Percentiles rank a stretch among this genome's conserved stretches.
Conservation (phyloP, 305 asterid species). For the Stenogyne calaminthoides region DNA sequence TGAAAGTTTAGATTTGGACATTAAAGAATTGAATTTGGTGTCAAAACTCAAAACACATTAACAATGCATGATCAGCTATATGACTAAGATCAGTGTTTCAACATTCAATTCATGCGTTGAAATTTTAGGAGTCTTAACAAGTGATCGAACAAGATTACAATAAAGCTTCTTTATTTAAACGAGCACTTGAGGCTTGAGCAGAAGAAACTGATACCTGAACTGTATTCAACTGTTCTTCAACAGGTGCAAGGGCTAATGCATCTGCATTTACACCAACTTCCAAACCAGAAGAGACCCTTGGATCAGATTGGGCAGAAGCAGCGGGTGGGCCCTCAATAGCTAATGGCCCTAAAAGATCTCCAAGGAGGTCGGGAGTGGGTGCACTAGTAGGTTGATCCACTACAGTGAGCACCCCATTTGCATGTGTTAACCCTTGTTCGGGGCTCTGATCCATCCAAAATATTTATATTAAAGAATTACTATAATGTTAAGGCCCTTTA, state of each 20-base stretch:
- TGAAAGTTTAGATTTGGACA: conserved; percentile 4
- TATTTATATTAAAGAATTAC: conserved; percentile 30
- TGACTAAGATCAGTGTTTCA: conserved; percentile 1
- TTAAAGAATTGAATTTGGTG: not conserved
- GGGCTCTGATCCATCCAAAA: conserved; percentile 53
- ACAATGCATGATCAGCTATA: not conserved
- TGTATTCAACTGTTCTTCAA: conserved; percentile 62
- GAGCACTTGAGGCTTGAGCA: no score
- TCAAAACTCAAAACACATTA: not conserved
- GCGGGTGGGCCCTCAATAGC: conserved; percentile 83
- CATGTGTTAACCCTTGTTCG: conserved; percentile 55
- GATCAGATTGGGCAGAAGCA: conserved; percentile 54
- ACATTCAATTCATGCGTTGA: not conserved
- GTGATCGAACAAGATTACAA: conserved; percentile 17
- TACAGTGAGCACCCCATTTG: conserved; percentile 78
- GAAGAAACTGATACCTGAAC: conserved; percentile 63
- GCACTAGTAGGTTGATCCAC: conserved; percentile 79
- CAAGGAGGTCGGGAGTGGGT: conserved; percentile 86
- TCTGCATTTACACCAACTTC: conserved; percentile 47
- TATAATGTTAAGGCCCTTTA: conserved; percentile 14
- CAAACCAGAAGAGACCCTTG: conserved; percentile 44
- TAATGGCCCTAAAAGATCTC: conserved; percentile 89
- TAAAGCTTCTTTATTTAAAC: conserved; percentile 7
- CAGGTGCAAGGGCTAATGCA: conserved; percentile 82
- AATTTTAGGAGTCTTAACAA: conserved; percentile 1